Conservation (phyloP, 1,139 yeast species). For the Protomyces arabidopsidicola region DNA sequence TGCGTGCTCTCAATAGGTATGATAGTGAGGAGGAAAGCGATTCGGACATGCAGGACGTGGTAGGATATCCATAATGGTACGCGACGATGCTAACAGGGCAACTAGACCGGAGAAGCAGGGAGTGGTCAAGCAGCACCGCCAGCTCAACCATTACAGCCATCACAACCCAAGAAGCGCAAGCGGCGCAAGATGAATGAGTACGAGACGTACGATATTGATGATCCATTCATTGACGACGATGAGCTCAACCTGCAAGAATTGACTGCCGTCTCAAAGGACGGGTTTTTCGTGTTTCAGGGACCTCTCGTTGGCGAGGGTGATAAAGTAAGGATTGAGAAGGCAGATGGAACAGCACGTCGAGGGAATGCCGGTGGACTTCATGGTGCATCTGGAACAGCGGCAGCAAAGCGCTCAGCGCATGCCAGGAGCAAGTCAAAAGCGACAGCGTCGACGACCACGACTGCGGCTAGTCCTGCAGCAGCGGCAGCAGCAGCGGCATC, state of each 20-base stretch:
- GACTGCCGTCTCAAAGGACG: conserved; percentile 87
- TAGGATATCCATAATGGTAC: conserved; percentile 43
- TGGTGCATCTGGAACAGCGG: conserved; percentile 8
- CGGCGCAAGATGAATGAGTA: conserved; percentile 47
- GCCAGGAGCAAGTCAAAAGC: not conserved
- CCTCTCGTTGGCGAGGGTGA: conserved; percentile 71
- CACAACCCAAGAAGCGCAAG: conserved; percentile 50
- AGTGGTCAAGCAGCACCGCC: conserved; percentile 29
- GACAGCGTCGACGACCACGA: not conserved
- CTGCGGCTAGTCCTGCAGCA: not conserved
- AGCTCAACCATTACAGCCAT: not conserved
- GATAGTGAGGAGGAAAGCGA: conserved; percentile 54
- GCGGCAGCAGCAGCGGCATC: not conserved
- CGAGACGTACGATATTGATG: conserved; percentile 76
- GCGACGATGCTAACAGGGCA: conserved; percentile 40
- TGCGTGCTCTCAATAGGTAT: conserved; percentile 34
- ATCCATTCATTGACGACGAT: conserved; percentile 94
- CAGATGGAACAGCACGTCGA: conserved; percentile 13
- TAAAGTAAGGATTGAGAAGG: conserved; percentile 37
- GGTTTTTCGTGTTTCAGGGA: conserved; percentile 94
- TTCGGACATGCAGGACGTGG: conserved; percentile 47
- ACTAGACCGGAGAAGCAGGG: conserved; percentile 35
- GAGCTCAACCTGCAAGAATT: conserved; percentile 92
- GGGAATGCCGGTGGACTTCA: conserved; percentile 2
- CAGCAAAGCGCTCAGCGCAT: not conserved